phyloP scores from a whole-genome alignment of 169 alveolate genomes.

The Theileria equi region DNA sequence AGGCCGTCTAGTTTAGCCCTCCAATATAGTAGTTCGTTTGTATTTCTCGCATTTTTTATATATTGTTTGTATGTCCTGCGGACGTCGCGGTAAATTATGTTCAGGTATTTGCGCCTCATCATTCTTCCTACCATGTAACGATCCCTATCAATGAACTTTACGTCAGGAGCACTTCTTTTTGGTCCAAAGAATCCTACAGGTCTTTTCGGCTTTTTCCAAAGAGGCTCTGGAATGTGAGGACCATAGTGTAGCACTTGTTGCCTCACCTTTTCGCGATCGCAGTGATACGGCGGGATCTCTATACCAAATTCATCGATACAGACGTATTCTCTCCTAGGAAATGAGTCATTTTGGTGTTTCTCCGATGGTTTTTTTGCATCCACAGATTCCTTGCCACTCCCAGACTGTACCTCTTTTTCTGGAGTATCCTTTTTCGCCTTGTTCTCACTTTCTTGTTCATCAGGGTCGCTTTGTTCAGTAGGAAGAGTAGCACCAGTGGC shows the following conservation, averaged over 20 bases:
- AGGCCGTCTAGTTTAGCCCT: conserved; percentile 61
- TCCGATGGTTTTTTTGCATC: too few species aligned
- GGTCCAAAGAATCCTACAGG: conserved; percentile 52
- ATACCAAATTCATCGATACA: conserved; percentile 6
- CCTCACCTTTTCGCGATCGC: conserved; percentile 16
- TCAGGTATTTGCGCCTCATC: conserved; percentile 62
- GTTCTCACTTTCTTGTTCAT: too few species aligned
- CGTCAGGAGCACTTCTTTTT: conserved; percentile 45
- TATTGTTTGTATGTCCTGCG: conserved; percentile 63
- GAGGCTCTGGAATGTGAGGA: conserved; percentile 51
- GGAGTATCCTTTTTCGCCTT: too few species aligned
- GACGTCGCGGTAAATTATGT: conserved; percentile 62
- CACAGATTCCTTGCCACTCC: too few species aligned
- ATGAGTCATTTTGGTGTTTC: too few species aligned
- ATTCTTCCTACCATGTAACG: conserved; percentile 62
- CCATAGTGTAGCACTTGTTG: conserved; percentile 49
- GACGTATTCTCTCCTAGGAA: background rate
- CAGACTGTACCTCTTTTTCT: background rate
- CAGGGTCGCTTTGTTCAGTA: too few species aligned
- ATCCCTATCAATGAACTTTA: conserved; percentile 24
- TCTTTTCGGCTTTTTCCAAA: conserved; percentile 31
- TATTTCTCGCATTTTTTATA: conserved; percentile 62
- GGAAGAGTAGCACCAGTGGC: too few species aligned
- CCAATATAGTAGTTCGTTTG: conserved; percentile 71
- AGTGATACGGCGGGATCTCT: conserved; percentile 45